These are phyloP conservation scores for Trichoderma guizhouense DNA, from an alignment of 2,329 filamentous ascomycete genomes.

Conservation along the genomic window DNA sequence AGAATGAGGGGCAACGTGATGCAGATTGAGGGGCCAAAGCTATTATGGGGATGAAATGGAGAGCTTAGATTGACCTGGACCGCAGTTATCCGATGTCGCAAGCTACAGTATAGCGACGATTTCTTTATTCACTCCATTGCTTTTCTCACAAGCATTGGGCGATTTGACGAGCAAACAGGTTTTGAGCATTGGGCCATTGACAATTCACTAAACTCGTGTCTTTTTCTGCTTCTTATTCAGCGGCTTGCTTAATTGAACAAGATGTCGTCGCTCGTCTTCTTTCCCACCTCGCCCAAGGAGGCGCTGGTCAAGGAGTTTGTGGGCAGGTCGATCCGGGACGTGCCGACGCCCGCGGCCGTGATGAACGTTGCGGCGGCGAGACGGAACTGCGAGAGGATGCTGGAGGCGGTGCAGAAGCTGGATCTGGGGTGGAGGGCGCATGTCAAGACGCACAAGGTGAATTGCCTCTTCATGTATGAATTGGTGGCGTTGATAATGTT, in stretches of 20 bases:
- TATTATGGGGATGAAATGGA: background rate
- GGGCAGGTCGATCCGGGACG: constrained; percentile 56
- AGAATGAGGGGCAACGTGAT: constrained; percentile 14
- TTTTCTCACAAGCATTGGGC: background rate
- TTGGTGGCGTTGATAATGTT: background rate
- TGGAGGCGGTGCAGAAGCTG: constrained; percentile 57
- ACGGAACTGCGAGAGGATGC: constrained; percentile 69
- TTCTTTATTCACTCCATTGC: background rate
- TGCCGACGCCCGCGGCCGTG: constrained; percentile 65
- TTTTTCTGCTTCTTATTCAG: background rate
- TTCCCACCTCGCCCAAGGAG: constrained; percentile 25
- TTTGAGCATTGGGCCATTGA: background rate
- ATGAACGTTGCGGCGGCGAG: constrained; percentile 65
- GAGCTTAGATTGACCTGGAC: background rate
- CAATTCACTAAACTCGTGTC: background rate
- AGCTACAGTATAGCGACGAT: background rate
- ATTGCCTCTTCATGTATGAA: too few species aligned
- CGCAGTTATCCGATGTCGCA: constrained; percentile 7
- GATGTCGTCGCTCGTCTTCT: constrained; percentile 26
- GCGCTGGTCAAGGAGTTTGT: constrained; percentile 35
- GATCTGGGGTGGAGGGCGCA: constrained; percentile 69
- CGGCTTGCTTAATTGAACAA: background rate
- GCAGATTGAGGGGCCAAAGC: background rate
- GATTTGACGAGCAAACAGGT: background rate
- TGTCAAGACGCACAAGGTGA: constrained; percentile 79